Evolutionary conservation across 345 rosid genomes (phyloP).

Genomic region (Linum trigynum): DNA sequence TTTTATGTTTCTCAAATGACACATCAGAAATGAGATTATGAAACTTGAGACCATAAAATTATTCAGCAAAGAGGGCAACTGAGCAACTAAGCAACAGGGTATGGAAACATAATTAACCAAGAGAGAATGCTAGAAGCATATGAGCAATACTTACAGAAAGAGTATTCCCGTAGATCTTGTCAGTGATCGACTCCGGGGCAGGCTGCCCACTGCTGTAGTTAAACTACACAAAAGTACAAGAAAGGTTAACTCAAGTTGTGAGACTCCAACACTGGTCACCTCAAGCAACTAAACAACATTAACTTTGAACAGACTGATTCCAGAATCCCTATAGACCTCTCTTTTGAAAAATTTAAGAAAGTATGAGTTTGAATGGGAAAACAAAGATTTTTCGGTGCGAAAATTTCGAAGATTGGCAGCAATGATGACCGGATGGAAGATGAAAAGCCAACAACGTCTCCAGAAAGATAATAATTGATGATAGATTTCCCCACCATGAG

Average conservation of each 20-base stretch:
- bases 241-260: conserved; percentile 3
- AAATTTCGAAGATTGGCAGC: neutral
- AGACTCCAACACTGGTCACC: neutral
- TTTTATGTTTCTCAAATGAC: neutral
- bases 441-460: neutral
- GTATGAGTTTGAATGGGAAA: neutral
- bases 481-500: neutral
- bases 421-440: neutral
- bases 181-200: conserved; percentile 86
- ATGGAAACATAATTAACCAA: neutral
- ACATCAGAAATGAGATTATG: neutral
- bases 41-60: neutral
- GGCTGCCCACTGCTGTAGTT: conserved; percentile 94
- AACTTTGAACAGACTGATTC: neutral
- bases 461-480: neutral
- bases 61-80: neutral
- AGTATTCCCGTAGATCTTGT: conserved; percentile 91
- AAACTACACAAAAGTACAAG: conserved; percentile 38
- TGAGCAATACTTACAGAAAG: conserved; percentile 62
- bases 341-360: neutral
- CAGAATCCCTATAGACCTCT: neutral
- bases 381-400: neutral
- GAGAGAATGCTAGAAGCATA: neutral
- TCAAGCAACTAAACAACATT: conserved; percentile 1
- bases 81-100: neutral